These are phyloP conservation scores for Chaetomiaceae sp. DNA, from an alignment of 2,329 filamentous ascomycete genomes.

Conservation along the genomic window DNA sequence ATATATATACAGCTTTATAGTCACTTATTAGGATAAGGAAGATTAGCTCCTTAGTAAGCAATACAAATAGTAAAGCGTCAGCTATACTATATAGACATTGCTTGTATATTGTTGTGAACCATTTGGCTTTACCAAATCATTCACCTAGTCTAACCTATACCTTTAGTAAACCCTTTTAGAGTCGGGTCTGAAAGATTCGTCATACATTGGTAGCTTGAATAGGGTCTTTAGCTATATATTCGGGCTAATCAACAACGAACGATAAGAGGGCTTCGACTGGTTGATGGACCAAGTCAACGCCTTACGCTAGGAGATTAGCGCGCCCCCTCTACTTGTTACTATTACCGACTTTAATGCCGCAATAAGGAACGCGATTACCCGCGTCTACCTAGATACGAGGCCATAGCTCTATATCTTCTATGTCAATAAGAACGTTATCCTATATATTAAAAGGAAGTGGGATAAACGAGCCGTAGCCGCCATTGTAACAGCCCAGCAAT, in stretches of 20 bases:
- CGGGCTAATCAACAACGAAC: constrained; percentile 2
- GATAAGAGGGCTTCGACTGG: background rate
- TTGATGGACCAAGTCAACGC: background rate
- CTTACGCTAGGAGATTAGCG: background rate
- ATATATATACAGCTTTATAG: too few species aligned
- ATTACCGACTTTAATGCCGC: background rate
- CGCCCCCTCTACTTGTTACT: background rate
- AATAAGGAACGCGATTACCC: background rate
- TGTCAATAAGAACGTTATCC: background rate
- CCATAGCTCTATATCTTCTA: background rate
- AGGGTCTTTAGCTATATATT: background rate
- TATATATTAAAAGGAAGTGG: background rate
- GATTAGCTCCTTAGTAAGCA: too few species aligned
- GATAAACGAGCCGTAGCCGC: background rate
- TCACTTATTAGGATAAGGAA: too few species aligned
- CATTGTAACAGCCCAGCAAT: background rate
- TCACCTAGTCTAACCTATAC: too few species aligned
- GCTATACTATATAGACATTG: too few species aligned
- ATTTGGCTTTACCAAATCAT: too few species aligned
- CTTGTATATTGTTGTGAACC: too few species aligned
- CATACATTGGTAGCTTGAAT: background rate
- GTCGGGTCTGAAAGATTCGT: too few species aligned
- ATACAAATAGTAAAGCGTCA: too few species aligned
- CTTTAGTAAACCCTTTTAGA: too few species aligned
- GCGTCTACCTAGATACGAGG: background rate